phyloP scores from a whole-genome alignment of 257 asterid genomes.

The Ligustrum vulgare region DNA sequence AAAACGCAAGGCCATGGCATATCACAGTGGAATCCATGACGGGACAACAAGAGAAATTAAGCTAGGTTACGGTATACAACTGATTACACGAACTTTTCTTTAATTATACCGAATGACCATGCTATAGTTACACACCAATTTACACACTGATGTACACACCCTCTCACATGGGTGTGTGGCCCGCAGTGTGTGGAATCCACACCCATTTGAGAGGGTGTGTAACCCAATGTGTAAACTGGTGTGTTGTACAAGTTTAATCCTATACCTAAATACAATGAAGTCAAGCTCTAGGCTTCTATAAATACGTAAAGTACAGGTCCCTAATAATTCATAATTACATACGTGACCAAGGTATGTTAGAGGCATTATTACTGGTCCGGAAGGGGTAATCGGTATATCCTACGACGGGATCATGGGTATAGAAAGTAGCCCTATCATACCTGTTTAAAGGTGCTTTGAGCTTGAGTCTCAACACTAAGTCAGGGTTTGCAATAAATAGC shows the following conservation, averaged over 20 bases:
- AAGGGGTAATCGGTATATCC: conserved; percentile 74
- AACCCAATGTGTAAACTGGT: too few relatives aligned
- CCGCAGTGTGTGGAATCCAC: too few relatives aligned
- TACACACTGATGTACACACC: too few relatives aligned
- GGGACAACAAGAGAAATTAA: too few relatives aligned
- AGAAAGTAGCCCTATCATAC: conserved; percentile 62
- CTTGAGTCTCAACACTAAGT: conserved; percentile 55
- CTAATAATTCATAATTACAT: conserved; percentile 15
- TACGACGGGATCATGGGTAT: conserved; percentile 61
- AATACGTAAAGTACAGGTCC: background rate
- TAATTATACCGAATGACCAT: too few relatives aligned
- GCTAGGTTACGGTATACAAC: background rate
- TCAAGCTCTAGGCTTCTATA: conserved; percentile 13
- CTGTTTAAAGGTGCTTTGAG: conserved; percentile 46
- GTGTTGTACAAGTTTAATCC: too few relatives aligned
- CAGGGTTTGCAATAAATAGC: conserved; percentile 65
- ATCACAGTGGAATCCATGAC: too few relatives aligned
- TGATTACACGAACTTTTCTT: background rate
- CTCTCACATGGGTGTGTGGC: too few relatives aligned
- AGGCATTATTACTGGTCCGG: conserved; percentile 23
- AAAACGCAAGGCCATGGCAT: too few relatives aligned
- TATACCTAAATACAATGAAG: background rate
- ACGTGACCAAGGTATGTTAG: conserved; percentile 29
- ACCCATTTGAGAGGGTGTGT: too few relatives aligned
- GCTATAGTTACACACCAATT: too few relatives aligned